phyloP scores from a whole-genome alignment of 2,329 filamentous ascomycete species.

The Cercospora zeae-maydis region DNA sequence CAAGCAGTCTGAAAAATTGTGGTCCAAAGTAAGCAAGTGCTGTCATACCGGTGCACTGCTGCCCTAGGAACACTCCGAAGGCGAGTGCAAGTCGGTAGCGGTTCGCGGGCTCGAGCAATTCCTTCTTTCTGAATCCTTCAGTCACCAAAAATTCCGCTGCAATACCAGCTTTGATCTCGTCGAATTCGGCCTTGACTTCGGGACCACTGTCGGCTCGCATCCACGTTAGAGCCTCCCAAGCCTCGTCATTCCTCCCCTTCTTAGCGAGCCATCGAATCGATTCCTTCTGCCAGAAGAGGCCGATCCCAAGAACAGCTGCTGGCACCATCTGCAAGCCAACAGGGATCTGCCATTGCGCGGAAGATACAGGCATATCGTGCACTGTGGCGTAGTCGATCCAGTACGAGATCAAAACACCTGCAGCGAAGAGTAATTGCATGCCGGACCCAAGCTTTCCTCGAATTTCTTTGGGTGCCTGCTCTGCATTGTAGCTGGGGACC shows the following conservation, averaged over 20 bases:
- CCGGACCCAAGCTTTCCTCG: constrained; percentile 50
- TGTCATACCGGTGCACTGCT: constrained; percentile 51
- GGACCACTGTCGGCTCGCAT: constrained; percentile 46
- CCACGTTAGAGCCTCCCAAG: constrained; percentile 50
- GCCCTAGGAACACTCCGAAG: constrained; percentile 50
- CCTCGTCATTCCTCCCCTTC: constrained; percentile 45
- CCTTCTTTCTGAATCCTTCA: constrained; percentile 33
- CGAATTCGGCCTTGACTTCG: constrained; percentile 45
- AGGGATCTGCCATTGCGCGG: constrained; percentile 55
- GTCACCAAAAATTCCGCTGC: constrained; percentile 46
- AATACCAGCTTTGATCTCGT: constrained; percentile 50
- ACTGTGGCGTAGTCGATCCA: constrained; percentile 53
- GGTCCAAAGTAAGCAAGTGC: constrained; percentile 55
- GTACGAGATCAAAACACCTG: constrained; percentile 51
- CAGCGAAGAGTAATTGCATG: constrained; percentile 51
- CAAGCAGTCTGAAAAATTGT: constrained; percentile 53
- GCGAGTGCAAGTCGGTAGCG: constrained; percentile 47
- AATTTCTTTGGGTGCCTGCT: constrained; percentile 46
- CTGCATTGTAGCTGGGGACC: constrained; percentile 41
- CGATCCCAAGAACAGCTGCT: constrained; percentile 48
- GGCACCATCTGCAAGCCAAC: constrained; percentile 53
- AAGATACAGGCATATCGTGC: constrained; percentile 34
- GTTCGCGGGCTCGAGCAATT: constrained; percentile 45
- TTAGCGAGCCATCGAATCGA: constrained; percentile 52
- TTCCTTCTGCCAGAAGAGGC: constrained; percentile 50